Conservation (phyloP, 2,329 filamentous ascomycete genomes). For the Zymoseptoria pseudotritici region DNA sequence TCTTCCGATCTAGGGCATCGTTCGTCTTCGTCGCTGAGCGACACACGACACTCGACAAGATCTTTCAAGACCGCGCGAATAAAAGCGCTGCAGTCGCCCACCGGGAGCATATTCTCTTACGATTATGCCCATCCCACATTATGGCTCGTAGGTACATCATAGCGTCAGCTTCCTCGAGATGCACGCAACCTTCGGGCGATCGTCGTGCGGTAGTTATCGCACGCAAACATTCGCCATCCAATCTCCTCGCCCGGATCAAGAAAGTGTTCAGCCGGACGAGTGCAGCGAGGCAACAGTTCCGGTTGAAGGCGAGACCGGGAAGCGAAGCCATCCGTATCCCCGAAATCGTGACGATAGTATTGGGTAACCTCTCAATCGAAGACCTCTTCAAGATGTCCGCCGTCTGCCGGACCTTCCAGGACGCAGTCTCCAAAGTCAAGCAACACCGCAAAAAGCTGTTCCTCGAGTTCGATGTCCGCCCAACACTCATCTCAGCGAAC, state of each 20-base stretch:
- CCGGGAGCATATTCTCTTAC: too few relatives aligned
- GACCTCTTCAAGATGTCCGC: background rate
- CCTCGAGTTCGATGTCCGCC: background rate
- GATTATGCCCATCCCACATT: background rate
- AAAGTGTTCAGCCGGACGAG: background rate
- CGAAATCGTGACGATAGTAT: background rate
- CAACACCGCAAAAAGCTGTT: background rate
- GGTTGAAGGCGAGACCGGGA: background rate
- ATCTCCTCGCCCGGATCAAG: background rate
- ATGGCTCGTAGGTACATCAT: background rate
- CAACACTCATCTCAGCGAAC: background rate
- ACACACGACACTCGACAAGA: background rate
- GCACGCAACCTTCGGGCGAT: background rate
- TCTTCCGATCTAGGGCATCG: background rate
- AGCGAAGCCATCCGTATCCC: background rate
- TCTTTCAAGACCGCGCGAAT: background rate
- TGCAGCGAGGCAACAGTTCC: background rate
- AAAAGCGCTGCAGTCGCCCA: background rate
- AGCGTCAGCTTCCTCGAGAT: background rate
- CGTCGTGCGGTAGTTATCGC: background rate
- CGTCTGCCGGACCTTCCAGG: background rate
- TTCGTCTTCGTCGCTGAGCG: background rate
- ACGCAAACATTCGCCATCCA: background rate
- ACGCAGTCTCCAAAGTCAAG: background rate
- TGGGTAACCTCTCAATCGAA: background rate